A percentile compares a stretch with the other conserved stretches of the same genome.
Conservation (phyloP, 2,329 filamentous ascomycete genomes). For the Apiospora hydei region DNA sequence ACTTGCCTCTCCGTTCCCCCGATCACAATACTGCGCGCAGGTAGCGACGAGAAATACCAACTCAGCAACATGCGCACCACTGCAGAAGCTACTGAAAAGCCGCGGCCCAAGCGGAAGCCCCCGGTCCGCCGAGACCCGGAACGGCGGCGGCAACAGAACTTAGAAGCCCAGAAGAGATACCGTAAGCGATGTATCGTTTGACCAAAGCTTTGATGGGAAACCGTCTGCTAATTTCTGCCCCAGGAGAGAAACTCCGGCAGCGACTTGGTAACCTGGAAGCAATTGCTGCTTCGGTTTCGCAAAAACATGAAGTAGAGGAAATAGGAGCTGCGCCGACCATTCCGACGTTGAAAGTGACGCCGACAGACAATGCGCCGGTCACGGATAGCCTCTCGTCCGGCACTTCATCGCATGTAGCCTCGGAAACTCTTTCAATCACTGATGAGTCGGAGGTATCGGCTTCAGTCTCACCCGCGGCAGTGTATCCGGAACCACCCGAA, state of each 20-base stretch:
- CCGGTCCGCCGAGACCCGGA: conserved; percentile 20
- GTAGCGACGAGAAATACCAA: background rate
- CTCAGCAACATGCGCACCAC: background rate
- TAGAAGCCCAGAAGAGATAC: conserved; percentile 2
- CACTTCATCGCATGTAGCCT: background rate
- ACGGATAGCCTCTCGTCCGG: background rate
- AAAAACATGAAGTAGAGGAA: background rate
- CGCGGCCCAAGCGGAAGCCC: conserved; percentile 8
- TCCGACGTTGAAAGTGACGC: background rate
- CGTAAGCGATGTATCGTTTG: background rate
- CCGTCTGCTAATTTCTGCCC: background rate
- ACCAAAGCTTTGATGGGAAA: background rate
- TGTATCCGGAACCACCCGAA: background rate
- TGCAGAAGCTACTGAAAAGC: background rate
- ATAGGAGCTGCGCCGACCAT: background rate
- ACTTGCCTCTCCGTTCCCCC: background rate
- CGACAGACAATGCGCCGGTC: background rate
- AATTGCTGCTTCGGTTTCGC: conserved; percentile 13
- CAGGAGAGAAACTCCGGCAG: background rate
- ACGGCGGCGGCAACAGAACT: conserved; percentile 20
- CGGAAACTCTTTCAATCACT: background rate
- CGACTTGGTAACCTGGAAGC: background rate
- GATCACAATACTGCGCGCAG: background rate
- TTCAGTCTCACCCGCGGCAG: too few relatives aligned
- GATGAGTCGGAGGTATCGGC: background rate